Evolutionary conservation across 495 filamentous ascomycete species (phyloP).

Genomic region (Penicillium macrosclerotiorum): DNA sequence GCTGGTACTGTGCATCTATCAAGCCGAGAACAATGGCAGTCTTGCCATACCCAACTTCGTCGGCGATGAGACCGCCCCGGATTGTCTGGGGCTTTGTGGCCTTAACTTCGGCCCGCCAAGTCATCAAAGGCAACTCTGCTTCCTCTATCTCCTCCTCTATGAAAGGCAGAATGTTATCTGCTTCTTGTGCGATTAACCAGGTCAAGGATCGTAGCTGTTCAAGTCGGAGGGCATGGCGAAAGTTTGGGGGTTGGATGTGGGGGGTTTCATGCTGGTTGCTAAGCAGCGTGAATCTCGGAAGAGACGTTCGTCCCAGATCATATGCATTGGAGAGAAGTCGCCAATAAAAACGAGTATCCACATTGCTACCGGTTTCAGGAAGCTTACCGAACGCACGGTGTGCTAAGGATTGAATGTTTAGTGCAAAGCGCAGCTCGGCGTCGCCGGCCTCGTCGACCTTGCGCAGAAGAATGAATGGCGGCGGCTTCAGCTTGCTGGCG

Average conservation of each 20-base stretch:
- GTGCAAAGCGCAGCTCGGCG: slow-evolving; percentile 42
- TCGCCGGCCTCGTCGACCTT: slow-evolving; percentile 25
- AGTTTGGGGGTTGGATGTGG: slow-evolving; percentile 39
- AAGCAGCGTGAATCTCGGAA: slow-evolving; percentile 36
- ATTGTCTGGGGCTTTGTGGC: slow-evolving; percentile 38
- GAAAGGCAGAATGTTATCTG: slow-evolving; percentile 43
- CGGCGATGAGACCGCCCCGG: slow-evolving; percentile 70
- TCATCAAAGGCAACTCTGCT: slow-evolving; percentile 52
- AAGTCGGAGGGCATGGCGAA: slow-evolving; percentile 34
- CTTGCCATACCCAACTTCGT: slow-evolving; percentile 81
- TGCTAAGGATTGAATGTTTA: slow-evolving; percentile 55
- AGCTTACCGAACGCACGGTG: slow-evolving; percentile 53
- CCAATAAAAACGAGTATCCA: slow-evolving; percentile 39
- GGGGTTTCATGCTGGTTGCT: slow-evolving; percentile 44
- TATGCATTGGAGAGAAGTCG: slow-evolving; percentile 49
- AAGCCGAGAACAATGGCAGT: slow-evolving; percentile 70
- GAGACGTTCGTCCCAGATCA: slow-evolving; percentile 26
- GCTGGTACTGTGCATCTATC: slow-evolving; percentile 48
- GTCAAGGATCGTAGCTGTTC: slow-evolving; percentile 59
- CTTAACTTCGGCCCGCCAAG: slow-evolving; percentile 61
- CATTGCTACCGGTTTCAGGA: slow-evolving; percentile 3
- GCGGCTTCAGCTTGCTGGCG: slow-evolving; percentile 46
- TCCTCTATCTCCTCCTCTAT: slow-evolving; percentile 69
- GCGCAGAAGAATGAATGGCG: slow-evolving; percentile 44
- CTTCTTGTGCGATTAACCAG: slow-evolving; percentile 70